Evolutionary conservation across 306 rosid genomes (phyloP), one percentile per base, ranked within the genome.

Genomic region (Vigna radiata): DNA sequence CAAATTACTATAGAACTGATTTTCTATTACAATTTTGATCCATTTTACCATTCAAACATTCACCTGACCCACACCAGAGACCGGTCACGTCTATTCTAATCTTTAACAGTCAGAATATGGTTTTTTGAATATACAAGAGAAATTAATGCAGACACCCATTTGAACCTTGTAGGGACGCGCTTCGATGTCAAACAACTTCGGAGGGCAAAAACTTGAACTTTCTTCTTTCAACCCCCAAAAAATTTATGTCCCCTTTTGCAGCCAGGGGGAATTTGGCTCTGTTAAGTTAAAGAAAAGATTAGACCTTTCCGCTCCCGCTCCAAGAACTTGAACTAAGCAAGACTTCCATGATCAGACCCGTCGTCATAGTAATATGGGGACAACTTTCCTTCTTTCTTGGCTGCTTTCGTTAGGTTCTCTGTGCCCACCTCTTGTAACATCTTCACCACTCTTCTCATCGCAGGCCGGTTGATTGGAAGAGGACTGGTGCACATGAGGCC

Each of bases 401-500:
- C 66, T 49, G 53, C 23, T 50, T 77, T 83, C 0, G 77, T 58
- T 63, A 62, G 86, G 83, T 77, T 84, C 19, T 83, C 87, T 17
- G 76, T 7, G 14, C 91, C 84, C 60, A 87, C 85, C 61, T 89
- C 94, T 75, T 82, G 91, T 72, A 89, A 66, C 94, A 89, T 77
- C 79, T 89, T 89, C 63, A 87, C 94, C 69, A 89, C 91, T 47
- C 90, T 81, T 64, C 94, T 84, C 94, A 87, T 89, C 8, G 91
- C 79, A 2, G 94, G 94, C 36, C 91, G 80, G 81, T 89, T 87
- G 66, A 89, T 86, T 3, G 94, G 98, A 58, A 94, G 97, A 77
- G 98, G 97, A 55, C 90, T 94, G 2, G 98, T 94, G 90, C 98
- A 94, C 75, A 89, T 84, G 29, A 94, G 89, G 5, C 96, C 98